phyloP scores from a whole-genome alignment of 495 filamentous ascomycete species.

The Elasticomyces elasticus region DNA sequence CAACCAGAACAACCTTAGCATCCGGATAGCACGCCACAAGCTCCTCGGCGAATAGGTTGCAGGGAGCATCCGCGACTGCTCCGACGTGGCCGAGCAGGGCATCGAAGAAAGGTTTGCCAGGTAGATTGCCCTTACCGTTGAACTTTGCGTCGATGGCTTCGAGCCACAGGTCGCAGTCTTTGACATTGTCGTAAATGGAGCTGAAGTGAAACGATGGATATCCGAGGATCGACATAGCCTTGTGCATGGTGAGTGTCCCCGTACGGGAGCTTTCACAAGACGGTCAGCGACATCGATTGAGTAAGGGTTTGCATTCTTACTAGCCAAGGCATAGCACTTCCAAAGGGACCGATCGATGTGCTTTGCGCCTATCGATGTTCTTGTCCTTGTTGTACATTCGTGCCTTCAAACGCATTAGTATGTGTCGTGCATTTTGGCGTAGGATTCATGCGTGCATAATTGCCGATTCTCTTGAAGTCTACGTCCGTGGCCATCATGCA shows the following conservation, averaged over 20 bases:
- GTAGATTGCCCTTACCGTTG: background rate
- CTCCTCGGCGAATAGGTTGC: slow-evolving; percentile 13
- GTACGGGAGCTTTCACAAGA: too few relatives aligned
- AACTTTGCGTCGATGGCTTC: slow-evolving; percentile 13
- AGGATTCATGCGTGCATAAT: background rate
- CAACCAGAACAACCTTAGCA: slow-evolving; percentile 13
- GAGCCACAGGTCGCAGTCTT: slow-evolving; percentile 3
- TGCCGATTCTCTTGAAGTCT: slow-evolving; percentile 3
- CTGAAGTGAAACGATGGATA: slow-evolving; percentile 11
- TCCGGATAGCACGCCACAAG: slow-evolving; percentile 15
- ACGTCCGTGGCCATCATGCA: slow-evolving; percentile 4
- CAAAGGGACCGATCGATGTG: slow-evolving; percentile 8
- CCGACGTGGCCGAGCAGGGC: slow-evolving; percentile 11
- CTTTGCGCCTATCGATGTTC: background rate
- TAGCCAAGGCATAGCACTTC: slow-evolving; percentile 14
- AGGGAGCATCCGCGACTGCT: slow-evolving; percentile 14
- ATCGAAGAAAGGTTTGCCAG: slow-evolving; percentile 8
- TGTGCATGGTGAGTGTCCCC: slow-evolving; percentile 10
- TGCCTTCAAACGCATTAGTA: background rate
- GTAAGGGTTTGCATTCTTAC: too few relatives aligned
- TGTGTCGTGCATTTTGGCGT: background rate
- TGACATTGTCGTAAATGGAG: background rate
- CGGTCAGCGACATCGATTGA: too few relatives aligned
- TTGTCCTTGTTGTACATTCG: slow-evolving; percentile 2
- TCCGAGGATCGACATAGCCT: slow-evolving; percentile 9